Evolutionary conservation across 148 eudicot species (phyloP).

Genomic region (Rhododendron griersonianum): DNA sequence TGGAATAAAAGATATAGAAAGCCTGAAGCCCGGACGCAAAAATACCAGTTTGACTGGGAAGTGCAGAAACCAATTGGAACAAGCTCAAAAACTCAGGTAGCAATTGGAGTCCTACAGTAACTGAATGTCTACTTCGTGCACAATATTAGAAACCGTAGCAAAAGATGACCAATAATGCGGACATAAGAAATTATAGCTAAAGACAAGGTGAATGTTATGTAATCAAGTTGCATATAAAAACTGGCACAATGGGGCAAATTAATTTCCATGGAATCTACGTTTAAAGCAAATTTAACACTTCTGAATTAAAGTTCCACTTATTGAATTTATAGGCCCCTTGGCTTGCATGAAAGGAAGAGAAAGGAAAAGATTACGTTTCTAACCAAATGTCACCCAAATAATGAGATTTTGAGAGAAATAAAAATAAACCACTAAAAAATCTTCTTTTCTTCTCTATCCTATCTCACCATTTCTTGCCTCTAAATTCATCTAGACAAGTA

Average conservation of each 20-base stretch:
- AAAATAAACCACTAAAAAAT: neutral
- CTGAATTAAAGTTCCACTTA: neutral
- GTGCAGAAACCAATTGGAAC: neutral
- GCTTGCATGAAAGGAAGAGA: neutral
- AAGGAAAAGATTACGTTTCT: neutral
- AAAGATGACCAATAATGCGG: neutral
- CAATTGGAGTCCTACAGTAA: neutral
- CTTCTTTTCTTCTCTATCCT: neutral
- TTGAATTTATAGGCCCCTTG: neutral
- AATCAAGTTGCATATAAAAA: neutral
- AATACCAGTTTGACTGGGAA: too few relatives aligned
- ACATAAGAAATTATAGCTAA: neutral
- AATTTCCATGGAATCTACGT: neutral
- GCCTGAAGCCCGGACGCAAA: neutral
- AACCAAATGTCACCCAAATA: neutral
- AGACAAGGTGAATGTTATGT: neutral
- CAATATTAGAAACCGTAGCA: neutral
- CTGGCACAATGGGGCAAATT: neutral
- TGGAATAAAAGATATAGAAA: neutral
- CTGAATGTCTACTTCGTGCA: neutral
- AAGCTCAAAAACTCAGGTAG: neutral
- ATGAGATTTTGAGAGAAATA: neutral
- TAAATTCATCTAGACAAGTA: neutral
- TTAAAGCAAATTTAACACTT: neutral
- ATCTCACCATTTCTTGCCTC: neutral